phyloP scores from a whole-genome alignment of 306 rosid species.

The Neltuma alba region DNA sequence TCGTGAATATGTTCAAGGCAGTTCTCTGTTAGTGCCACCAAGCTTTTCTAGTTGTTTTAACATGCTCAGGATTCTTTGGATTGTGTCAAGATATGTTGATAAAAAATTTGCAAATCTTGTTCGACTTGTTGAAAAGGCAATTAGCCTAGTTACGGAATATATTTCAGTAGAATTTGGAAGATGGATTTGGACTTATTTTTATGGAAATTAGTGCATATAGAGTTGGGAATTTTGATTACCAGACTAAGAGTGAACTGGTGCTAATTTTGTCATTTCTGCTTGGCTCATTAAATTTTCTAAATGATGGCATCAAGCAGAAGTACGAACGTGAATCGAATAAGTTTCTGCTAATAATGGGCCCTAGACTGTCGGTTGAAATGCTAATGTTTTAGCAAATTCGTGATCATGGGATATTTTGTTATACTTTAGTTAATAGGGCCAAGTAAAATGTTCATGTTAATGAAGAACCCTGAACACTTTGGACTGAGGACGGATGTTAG shows the following conservation, averaged over 20 bases:
- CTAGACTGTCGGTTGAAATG: conserved; percentile 12
- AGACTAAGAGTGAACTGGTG: not conserved
- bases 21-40: conserved; percentile 15
- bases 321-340: not conserved
- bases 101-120: not conserved
- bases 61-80: not conserved
- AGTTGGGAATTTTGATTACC: conserved; percentile 7
- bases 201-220: not conserved
- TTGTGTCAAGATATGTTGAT: not conserved
- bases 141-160: not conserved
- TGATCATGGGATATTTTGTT: conserved; percentile 10
- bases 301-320: conserved; percentile 11
- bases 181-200: not conserved
- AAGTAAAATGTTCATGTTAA: not conserved
- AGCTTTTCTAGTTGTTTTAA: not conserved
- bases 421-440: not conserved
- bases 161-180: conserved; percentile 13
- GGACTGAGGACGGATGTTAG: not conserved
- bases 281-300: conserved; percentile 15
- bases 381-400: conserved; percentile 3
- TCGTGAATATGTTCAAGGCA: not conserved
- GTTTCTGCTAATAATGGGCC: not conserved
- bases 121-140: not conserved
- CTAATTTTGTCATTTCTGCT: not conserved
- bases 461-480: conserved; percentile 5